A percentile compares a stretch with the other conserved stretches of the same genome.
phyloP scores from a whole-genome alignment of 371 early-diverging fungal genomes.

The Mucor plumbeus region DNA sequence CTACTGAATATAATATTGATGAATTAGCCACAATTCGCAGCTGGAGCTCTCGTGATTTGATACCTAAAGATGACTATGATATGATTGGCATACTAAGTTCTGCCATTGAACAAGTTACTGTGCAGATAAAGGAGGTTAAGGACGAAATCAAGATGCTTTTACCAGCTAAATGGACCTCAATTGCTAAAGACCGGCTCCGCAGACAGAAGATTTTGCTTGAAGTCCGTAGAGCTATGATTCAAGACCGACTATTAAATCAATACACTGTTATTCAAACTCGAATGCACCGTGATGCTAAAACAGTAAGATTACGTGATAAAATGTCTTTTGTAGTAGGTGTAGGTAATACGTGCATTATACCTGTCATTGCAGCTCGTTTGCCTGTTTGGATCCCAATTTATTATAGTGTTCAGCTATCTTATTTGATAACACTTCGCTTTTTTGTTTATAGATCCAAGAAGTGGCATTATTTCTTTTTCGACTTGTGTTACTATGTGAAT shows the following conservation, averaged over 20 bases:
- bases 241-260: slow-evolving; percentile 32
- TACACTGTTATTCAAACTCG: slow-evolving; percentile 41
- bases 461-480: slow-evolving; percentile 76
- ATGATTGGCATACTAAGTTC: slow-evolving; percentile 42
- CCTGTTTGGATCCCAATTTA: slow-evolving; percentile 67
- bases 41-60: slow-evolving; percentile 20
- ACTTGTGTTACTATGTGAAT: slow-evolving; percentile 75
- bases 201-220: slow-evolving; percentile 44
- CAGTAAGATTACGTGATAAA: slow-evolving; percentile 68
- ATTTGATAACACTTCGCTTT: slow-evolving; percentile 57
- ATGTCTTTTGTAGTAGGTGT: slow-evolving; percentile 75
- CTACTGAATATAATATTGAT: not conserved
- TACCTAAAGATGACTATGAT: slow-evolving; percentile 36
- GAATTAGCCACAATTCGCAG: slow-evolving; percentile 24
- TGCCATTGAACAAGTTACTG: slow-evolving; percentile 50
- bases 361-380: slow-evolving; percentile 58
- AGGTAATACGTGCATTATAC: slow-evolving; percentile 70
- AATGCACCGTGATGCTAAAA: slow-evolving; percentile 55
- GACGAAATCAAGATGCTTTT: slow-evolving; percentile 37
- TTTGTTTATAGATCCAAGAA: slow-evolving; percentile 61
- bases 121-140: slow-evolving; percentile 46
- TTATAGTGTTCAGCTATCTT: slow-evolving; percentile 56
- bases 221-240: slow-evolving; percentile 35
- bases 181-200: slow-evolving; percentile 38
- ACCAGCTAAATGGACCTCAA: slow-evolving; percentile 45